Percentiles rank a stretch among this genome's conserved stretches.
Evolutionary conservation across 345 rosid genomes (phyloP).

Genomic region (Salix brachista): DNA sequence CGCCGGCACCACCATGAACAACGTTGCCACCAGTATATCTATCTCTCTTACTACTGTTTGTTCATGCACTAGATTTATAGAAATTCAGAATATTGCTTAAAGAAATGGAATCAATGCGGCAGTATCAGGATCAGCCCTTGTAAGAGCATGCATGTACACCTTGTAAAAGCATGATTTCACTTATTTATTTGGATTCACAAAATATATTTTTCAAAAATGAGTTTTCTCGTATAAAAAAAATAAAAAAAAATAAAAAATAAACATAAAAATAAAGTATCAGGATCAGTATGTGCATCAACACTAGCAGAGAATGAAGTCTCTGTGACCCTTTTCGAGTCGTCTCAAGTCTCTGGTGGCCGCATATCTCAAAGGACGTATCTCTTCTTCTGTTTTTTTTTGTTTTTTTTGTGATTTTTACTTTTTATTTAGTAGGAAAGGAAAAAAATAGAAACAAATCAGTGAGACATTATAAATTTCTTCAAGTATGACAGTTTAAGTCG

Average conservation of each 20-base stretch:
- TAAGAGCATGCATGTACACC: too few relatives aligned
- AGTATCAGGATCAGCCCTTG: constrained; percentile 61
- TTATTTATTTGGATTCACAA: too few relatives aligned
- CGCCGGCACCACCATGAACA: constrained; percentile 25
- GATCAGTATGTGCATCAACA: constrained; percentile 81
- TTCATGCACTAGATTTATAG: background rate
- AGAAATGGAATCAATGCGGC: constrained; percentile 4
- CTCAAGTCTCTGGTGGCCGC: constrained; percentile 84
- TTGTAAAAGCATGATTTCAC: too few relatives aligned
- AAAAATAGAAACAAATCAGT: background rate
- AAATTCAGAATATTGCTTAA: background rate
- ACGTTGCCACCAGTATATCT: constrained; percentile 22
- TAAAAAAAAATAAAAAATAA: too few relatives aligned
- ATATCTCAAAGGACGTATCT: constrained; percentile 81
- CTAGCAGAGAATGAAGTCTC: constrained; percentile 65
- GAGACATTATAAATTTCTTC: background rate
- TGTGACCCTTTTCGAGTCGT: constrained; percentile 74
- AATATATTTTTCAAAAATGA: too few relatives aligned
- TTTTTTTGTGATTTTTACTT: background rate
- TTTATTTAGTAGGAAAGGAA: background rate
- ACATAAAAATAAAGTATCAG: constrained; percentile 49
- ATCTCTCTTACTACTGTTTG: background rate
- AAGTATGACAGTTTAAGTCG: background rate
- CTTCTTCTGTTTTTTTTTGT: background rate
- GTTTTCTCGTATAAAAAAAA: too few relatives aligned